Evolutionary conservation across 352 stramenopile species (phyloP), one percentile per base, ranked within the genome.

Genomic region (Globisporangium yorkense): DNA sequence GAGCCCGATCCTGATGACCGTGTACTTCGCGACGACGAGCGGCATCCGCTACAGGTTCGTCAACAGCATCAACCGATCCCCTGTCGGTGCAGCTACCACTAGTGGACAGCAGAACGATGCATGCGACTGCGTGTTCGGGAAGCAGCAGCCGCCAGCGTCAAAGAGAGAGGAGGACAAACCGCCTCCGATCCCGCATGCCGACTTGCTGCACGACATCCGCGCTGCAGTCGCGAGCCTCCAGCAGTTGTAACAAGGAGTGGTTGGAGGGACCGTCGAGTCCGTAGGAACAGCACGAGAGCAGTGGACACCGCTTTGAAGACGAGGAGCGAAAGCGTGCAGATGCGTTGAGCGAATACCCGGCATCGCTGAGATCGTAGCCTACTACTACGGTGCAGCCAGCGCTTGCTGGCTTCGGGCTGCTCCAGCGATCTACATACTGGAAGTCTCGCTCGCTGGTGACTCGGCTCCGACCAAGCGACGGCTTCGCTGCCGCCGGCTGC

Each of bases 61-160:
- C 6, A 89, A 86, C 51, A 67, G 60, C 27, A 62, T 72, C 53
- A 87, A 89, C 62, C n/a, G 3, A 10, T 4, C 43, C 9, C 43
- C 43, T 27, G 13, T 9, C 1, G n/a, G 51, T 33, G 20, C 35
- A 41, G 12, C 37, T 43, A 13, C 37, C 37, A 18, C 37, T 13
- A 18, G 68, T 41, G 46, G n/a, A 41, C 61, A 15, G 39, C 37
- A 47, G 29, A 48, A 8, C 0, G 54, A 64, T 39, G 65, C 50
- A 1, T 87, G 73, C 47, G 75, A 77, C 29, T 63, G 59, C 16
- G 59, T 75, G 6, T 75, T 89, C 51, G 77, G 76, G 0, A 76
- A 75, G 65, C 56, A 39, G 20, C 29, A 59, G 52, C 13, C 6
- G 13, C 33, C 20, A 43, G 37, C 10, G 3, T n/a, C 37, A 37